phyloP scores from a whole-genome alignment of 2,329 filamentous ascomycete species.

The Catunica adiposa region DNA sequence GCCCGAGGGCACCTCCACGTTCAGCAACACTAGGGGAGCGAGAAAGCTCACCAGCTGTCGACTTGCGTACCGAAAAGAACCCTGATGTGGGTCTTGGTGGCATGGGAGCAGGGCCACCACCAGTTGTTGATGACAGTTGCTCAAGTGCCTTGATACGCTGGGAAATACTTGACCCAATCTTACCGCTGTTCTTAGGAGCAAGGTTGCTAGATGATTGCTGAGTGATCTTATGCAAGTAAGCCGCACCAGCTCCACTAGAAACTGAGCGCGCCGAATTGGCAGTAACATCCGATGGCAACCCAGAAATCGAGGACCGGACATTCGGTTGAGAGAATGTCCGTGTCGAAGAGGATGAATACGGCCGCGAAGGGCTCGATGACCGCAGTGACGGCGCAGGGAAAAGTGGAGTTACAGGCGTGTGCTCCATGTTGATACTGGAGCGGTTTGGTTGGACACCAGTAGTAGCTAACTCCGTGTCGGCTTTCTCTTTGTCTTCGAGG shows the following conservation, averaged over 20 bases:
- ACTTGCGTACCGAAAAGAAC: slow-evolving; percentile 42
- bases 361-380: slow-evolving; percentile 16
- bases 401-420: slow-evolving; percentile 56
- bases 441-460: slow-evolving; percentile 72
- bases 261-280: slow-evolving; percentile 34
- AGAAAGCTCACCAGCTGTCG: slow-evolving; percentile 23
- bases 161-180: slow-evolving; percentile 78
- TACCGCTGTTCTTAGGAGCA: slow-evolving; percentile 51
- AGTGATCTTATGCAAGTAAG: slow-evolving; percentile 36
- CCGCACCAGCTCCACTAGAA: slow-evolving; percentile 34
- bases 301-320: slow-evolving; percentile 24
- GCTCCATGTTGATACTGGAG: slow-evolving; percentile 50
- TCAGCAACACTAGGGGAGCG: slow-evolving; percentile 31
- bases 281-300: slow-evolving; percentile 29
- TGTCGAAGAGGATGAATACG: slow-evolving; percentile 19
- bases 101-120: background rate
- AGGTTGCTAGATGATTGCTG: slow-evolving; percentile 36
- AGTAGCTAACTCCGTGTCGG: slow-evolving; percentile 44
- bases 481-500: slow-evolving; percentile 37
- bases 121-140: slow-evolving; percentile 43
- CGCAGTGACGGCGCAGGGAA: slow-evolving; percentile 25
- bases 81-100: slow-evolving; percentile 29
- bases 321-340: slow-evolving; percentile 33
- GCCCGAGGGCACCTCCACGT: slow-evolving; percentile 25
- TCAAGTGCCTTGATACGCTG: slow-evolving; percentile 84